These are phyloP conservation scores for Brassica incana DNA, from an alignment of 345 rosid genomes.

Conservation along the genomic window DNA sequence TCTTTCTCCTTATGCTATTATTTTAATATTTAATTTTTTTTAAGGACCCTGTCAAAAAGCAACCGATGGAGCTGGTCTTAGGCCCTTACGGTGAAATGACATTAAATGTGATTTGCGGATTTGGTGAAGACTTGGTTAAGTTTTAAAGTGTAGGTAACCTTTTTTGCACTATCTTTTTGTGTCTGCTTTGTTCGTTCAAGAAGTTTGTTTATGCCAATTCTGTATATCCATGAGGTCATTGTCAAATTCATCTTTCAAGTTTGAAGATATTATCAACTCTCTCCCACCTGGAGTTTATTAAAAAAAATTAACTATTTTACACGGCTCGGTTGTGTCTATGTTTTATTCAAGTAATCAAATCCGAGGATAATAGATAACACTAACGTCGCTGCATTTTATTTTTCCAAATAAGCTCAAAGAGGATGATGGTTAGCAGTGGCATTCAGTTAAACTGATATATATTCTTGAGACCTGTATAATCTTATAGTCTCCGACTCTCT, in stretches of 20 bases:
- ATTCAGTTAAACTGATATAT: neutral
- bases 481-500: neutral
- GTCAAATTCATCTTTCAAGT: neutral
- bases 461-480: neutral
- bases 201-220: neutral
- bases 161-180: neutral
- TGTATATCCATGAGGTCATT: neutral
- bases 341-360: neutral
- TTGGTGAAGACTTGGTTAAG: neutral
- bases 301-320: neutral
- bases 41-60: no score
- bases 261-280: neutral
- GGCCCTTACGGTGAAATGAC: neutral
- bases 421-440: neutral
- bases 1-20: no score
- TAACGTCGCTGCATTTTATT: no score
- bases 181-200: neutral
- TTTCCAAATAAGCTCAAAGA: neutral
- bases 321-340: neutral
- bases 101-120: neutral
- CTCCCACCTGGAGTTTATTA: neutral
- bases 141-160: neutral
- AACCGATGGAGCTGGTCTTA: no score
- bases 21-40: no score
- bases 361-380: neutral